Conservation (phyloP, 805 yeast genomes). For the Kodamaea jinghongensis region DNA sequence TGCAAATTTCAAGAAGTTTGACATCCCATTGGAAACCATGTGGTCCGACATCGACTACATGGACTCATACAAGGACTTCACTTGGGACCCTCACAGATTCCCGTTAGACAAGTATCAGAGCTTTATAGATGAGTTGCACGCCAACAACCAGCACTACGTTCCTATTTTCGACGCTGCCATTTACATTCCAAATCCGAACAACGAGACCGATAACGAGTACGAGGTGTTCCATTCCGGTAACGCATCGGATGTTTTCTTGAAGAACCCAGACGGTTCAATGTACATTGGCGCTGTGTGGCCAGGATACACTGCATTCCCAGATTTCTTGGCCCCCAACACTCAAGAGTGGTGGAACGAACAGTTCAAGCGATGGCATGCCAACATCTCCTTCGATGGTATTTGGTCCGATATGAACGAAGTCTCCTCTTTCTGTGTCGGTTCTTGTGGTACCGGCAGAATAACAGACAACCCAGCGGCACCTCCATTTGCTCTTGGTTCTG, state of each 20-base stretch:
- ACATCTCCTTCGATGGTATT: conserved; percentile 20
- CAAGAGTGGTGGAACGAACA: conserved; percentile 21
- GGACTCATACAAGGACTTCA: conserved; percentile 25
- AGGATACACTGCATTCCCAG: conserved; percentile 29
- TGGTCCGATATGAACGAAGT: conserved; percentile 28
- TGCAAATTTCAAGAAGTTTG: conserved; percentile 15
- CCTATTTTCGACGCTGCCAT: conserved; percentile 28
- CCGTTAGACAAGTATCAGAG: conserved; percentile 16
- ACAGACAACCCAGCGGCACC: conserved; percentile 19
- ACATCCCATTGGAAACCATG: conserved; percentile 23
- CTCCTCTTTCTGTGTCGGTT: conserved; percentile 30
- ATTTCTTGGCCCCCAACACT: conserved; percentile 21
- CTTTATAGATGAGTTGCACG: conserved; percentile 18
- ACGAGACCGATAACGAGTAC: conserved; percentile 18
- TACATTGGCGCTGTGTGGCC: conserved; percentile 33
- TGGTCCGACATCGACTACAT: conserved; percentile 27
- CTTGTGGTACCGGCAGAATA: conserved; percentile 22
- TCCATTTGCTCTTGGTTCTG: conserved; percentile 14
- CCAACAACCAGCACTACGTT: conserved; percentile 21
- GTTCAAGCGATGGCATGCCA: conserved; percentile 19
- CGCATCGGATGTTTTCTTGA: conserved; percentile 18
- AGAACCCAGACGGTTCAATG: conserved; percentile 24
- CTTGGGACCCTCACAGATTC: conserved; percentile 21
- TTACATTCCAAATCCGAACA: conserved; percentile 22
- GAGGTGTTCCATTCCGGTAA: conserved; percentile 17